Evolutionary conservation across 2,329 filamentous ascomycete genomes (phyloP), one percentile per base, ranked within the genome.

Genomic region (Cladosporium halotolerans): DNA sequence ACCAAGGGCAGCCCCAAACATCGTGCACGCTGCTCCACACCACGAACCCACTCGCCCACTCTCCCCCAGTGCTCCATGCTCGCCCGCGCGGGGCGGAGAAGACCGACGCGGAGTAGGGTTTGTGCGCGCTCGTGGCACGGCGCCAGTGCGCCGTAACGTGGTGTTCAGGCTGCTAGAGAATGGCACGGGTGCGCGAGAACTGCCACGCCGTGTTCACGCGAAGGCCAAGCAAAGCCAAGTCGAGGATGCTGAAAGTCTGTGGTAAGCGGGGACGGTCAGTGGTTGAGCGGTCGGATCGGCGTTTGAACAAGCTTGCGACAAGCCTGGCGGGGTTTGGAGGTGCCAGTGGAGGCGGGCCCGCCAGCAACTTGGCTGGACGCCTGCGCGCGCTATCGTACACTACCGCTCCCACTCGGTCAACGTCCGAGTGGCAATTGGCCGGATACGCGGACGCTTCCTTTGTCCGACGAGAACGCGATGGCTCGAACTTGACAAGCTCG

Each of bases 91-190:
- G 39, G 48, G 48, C 48, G 48, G 48, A 44, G 40, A 44, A 36
- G 39, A 31, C 48, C 48, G 48, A 51, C 48, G 32, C 36, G 36
- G 16, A 14, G 31, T 23, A 36, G 42, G 42, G 19, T 19, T 44
- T 19, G 42, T n/a, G 23, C 23, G 45, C 44, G 43, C 41, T 51
- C 48, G 48, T 51, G 32, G 48, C 44, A 40, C 48, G 44, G 40
- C 31, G 38, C 48, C 31, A 14, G 40, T 43, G 47, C 47, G 43
- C 16, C 19, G 48, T 44, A 51, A 32, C 48, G 48, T 44, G 40
- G 40, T 51, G 44, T 44, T 31, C 36, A 9, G 36, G 34, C 16
- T 36, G 34, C 34, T 36, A 36, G 34, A 11, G 34, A 11, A 36
- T 28, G 23, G 23, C 23, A 28, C 23, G 23, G 23, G 23, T 28